These are phyloP conservation scores for Alloteropsis angusta DNA, from an alignment of 202 grass and related monocot genomes.

Conservation along the genomic window DNA sequence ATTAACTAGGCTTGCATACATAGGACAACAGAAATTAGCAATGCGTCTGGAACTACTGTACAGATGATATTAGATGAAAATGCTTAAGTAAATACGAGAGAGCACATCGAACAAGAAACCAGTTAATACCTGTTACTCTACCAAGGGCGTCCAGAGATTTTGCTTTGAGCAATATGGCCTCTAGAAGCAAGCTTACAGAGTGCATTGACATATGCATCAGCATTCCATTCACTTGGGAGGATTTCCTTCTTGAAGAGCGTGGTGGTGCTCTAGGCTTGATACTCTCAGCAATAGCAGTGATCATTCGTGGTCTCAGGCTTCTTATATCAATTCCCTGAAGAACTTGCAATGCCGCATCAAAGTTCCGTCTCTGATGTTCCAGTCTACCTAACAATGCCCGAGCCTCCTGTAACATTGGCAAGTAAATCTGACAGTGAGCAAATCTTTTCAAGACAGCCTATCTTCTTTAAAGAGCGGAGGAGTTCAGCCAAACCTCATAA, in stretches of 20 bases:
- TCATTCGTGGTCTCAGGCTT: slow-evolving; percentile 62
- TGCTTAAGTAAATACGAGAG: slow-evolving; percentile 5
- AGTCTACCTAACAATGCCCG: slow-evolving; percentile 86
- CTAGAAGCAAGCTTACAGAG: slow-evolving; percentile 88
- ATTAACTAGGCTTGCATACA: background rate
- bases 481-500: slow-evolving; percentile 69
- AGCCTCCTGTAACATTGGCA: slow-evolving; percentile 57
- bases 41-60: background rate
- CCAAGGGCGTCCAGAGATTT: slow-evolving; percentile 68
- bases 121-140: slow-evolving; percentile 60
- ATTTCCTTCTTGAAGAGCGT: slow-evolving; percentile 55
- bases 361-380: slow-evolving; percentile 92
- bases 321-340: slow-evolving; percentile 87
- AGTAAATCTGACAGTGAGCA: slow-evolving; percentile 20
- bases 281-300: slow-evolving; percentile 61
- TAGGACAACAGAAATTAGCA: background rate
- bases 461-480: slow-evolving; percentile 6
- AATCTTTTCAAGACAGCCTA: background rate
- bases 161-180: slow-evolving; percentile 89
- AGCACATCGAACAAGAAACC: slow-evolving; percentile 1
- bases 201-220: slow-evolving; percentile 92
- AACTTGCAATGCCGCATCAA: slow-evolving; percentile 90
- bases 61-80: background rate
- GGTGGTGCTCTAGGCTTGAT: slow-evolving; percentile 45
- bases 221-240: slow-evolving; percentile 60